phyloP scores from a whole-genome alignment of 2,329 filamentous ascomycete species.

The Periconia sp. region DNA sequence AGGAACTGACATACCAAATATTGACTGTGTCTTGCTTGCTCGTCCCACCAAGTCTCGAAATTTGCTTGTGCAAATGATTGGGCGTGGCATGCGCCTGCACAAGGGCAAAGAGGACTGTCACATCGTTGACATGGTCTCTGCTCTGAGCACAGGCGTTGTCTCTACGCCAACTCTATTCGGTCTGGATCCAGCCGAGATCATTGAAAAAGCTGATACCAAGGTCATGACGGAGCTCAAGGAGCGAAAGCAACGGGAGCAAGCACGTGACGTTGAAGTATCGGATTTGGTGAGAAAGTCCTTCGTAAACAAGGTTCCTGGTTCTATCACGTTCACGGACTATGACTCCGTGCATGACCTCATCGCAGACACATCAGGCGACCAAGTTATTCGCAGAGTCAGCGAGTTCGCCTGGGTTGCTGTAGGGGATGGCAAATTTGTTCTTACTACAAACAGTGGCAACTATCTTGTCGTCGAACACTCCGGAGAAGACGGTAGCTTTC shows the following conservation, averaged over 20 bases:
- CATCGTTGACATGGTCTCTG: constrained; percentile 94
- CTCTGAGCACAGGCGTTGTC: constrained; percentile 80
- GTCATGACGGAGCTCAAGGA: constrained; percentile 65
- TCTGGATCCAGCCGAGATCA: constrained; percentile 79
- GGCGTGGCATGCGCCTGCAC: constrained; percentile 85
- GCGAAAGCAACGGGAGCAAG: constrained; percentile 49
- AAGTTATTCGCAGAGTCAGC: constrained; percentile 78
- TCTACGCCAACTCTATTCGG: constrained; percentile 93
- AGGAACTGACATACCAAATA: constrained; percentile 96
- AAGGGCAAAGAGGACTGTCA: constrained; percentile 87
- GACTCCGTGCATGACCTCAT: constrained; percentile 91
- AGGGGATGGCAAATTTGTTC: constrained; percentile 71
- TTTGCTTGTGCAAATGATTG: constrained; percentile 96
- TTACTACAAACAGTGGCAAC: constrained; percentile 67
- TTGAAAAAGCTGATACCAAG: constrained; percentile 69
- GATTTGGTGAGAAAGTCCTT: constrained; percentile 68
- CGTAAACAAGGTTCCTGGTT: constrained; percentile 44
- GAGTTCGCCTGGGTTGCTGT: constrained; percentile 83
- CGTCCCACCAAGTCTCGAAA: constrained; percentile 93
- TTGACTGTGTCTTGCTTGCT: constrained; percentile 89
- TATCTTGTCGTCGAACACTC: constrained; percentile 63
- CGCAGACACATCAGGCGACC: constrained; percentile 77
- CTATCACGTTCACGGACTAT: constrained; percentile 86
- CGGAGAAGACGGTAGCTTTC: constrained; percentile 45
- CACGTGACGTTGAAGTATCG: constrained; percentile 58